Evolutionary conservation across 2,329 filamentous ascomycete species (phyloP), one percentile per base, ranked within the genome.

Genomic region (Botrytis paeoniae): DNA sequence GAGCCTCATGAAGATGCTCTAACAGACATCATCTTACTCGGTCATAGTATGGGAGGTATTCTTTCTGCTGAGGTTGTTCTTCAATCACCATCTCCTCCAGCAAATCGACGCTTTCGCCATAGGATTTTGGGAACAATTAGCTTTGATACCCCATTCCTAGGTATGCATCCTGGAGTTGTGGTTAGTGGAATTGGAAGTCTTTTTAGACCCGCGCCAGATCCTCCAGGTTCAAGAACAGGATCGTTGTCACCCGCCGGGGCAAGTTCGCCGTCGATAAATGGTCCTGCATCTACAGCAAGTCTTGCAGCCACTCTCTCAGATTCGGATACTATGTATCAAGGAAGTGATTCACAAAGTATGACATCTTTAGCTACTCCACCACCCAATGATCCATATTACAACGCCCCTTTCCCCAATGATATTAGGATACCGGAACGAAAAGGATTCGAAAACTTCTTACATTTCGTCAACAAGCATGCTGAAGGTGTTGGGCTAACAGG

Each of bases 31-130:
- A 86, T 98, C 32, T 85, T 98, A 4, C 85, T 97, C 4, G 94
- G 95, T 0, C 95, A 97, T 81, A 97, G 93, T 60, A 95, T 98
- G 89, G 95, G 95, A 25, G 95, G 95, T 1, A 85, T 98, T 37
- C 82, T 98, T 39, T 89, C 92, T 39, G 93, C 93, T 1, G 95
- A 98, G 78, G 88, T 97, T 39, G 89, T 89, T 4, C 84, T 97
- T 62, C 86, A 92, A 81, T 76, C 72, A 62, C 75, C 78, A 29
- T 45, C 43, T 29, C 71, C 75, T 60, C 75, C 75, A 51, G 73
- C 75, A 22, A 74, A 70, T 35, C 73, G 75, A 73, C 83, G 83
- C 18, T 89, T 92, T 76, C 90, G 89, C 75, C 93, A 97, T 83
- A 88, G 89, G 16, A 92, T 97, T 59, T 82, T 97, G 43, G 95